Evolutionary conservation across 129 eudicot species (phyloP), one percentile per base, ranked within the genome.

Genomic region (Sambucus nigra): DNA sequence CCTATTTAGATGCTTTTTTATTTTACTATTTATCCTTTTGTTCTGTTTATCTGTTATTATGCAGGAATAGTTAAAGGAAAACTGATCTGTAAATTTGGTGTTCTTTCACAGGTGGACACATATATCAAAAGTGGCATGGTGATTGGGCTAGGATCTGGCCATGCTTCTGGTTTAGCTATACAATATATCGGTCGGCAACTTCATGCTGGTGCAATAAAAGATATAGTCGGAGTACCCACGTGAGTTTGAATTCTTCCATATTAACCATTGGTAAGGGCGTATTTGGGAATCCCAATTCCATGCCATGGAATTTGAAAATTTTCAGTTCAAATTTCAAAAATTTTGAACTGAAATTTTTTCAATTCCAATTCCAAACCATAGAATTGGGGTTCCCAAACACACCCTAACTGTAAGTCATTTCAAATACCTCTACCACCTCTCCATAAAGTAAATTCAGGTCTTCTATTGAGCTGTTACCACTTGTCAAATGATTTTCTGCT

Each of bases 111-210:
- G 84, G 88, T 81, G 65, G 83, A 81, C 54, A 69, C 78, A 16
- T 81, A 72, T 60, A 62, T 81, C 35, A 69, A 69, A 72, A 73
- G 72, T 55, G 88, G 88, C 41, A 81, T 81, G 88, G 75, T 76
- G 58, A 62, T 76, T 65, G 88, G 84, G 28, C 59, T 81, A 63
- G 88, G 88, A 26, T 73, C 80, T 54, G 88, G 84, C 29, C 42
- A 53, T 11, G 84, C 77, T 46, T 81, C 88, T 54, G 54, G 56
- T 13, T 61, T 76, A 64, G 80, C 84, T 9, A 81, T 76, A 33
- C 75, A 76, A 20, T 81, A 81, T 69, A 21, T 81, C 69, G 84
- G 88, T 57, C 76, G 60, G 11, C 74, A 81, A 70, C 77, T 81
- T 47, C 72, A 75, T 42, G 61, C 77, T 5, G 88, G 83, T 57